Conservation (phyloP, 495 filamentous ascomycete genomes). For the Letharia lupina region DNA sequence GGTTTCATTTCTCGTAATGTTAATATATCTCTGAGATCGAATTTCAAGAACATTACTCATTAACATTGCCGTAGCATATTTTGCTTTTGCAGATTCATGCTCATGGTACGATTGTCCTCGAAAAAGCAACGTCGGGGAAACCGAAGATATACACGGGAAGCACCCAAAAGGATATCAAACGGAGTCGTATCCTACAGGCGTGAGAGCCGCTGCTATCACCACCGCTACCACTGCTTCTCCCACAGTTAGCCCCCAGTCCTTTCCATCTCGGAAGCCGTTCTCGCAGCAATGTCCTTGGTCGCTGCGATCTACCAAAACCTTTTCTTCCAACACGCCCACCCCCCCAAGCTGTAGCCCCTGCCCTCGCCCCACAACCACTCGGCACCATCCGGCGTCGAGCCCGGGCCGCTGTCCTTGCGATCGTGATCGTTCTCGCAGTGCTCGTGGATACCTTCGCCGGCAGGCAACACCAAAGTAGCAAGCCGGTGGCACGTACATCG, state of each 20-base stretch:
- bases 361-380: conserved; percentile 1
- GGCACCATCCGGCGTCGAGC: neutral
- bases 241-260: neutral
- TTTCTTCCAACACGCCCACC: conserved; percentile 35
- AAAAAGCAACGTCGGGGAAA: too few species aligned
- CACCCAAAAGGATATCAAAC: too few species aligned
- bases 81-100: too few species aligned
- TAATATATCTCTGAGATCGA: too few species aligned
- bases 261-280: neutral
- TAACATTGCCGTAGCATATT: too few species aligned
- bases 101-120: too few species aligned
- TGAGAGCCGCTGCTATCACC: too few species aligned
- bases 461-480: conserved; percentile 25
- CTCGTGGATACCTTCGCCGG: conserved; percentile 21
- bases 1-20: too few species aligned
- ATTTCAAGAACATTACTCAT: too few species aligned
- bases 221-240: neutral
- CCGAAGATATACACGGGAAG: too few species aligned
- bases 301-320: conserved; percentile 26
- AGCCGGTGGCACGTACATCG: conserved; percentile 9
- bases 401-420: neutral
- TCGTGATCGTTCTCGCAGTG: conserved; percentile 19
- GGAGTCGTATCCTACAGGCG: too few species aligned
- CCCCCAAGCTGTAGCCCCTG: conserved; percentile 30
- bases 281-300: neutral